Conservation (phyloP, 352 stramenopile genomes). For the Pythium biforme region DNA sequence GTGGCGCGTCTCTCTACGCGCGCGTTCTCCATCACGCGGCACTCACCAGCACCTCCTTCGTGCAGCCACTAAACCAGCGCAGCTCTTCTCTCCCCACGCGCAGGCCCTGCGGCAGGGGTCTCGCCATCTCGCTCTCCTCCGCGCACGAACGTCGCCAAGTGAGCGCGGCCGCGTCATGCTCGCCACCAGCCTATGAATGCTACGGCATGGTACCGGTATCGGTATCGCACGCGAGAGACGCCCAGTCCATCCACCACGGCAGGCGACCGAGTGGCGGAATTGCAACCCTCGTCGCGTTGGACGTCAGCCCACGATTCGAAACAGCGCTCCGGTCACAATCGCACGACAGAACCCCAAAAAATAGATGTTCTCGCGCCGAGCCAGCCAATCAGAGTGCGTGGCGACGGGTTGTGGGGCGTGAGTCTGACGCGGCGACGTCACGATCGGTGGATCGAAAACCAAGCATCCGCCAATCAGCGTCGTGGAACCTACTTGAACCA, state of each 20-base stretch:
- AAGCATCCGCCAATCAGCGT: constrained; percentile 16
- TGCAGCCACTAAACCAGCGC: too few relatives aligned
- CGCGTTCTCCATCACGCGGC: too few relatives aligned
- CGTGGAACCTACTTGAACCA: constrained; percentile 17
- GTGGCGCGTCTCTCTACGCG: background rate
- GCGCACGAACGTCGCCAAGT: background rate
- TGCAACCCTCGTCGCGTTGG: background rate
- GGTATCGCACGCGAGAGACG: background rate
- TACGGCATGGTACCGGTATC: too few relatives aligned
- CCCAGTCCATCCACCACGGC: background rate
- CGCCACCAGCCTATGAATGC: constrained; percentile 1
- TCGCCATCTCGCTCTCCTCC: background rate
- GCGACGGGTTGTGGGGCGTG: background rate
- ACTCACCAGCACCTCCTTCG: too few relatives aligned
- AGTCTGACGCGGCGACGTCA: constrained; percentile 28
- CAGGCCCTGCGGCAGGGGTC: too few relatives aligned
- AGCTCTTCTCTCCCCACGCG: too few relatives aligned
- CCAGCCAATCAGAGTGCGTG: constrained; percentile 19
- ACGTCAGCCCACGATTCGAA: background rate
- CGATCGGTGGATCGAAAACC: constrained; percentile 1
- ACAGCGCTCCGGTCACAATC: constrained; percentile 1
- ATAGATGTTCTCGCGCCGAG: constrained; percentile 8
- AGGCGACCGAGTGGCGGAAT: background rate
- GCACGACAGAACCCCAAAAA: constrained; percentile 13
- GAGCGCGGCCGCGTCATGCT: constrained; percentile 3